Conservation (phyloP, 441 rosid species). For the Euphorbia celastroides region DNA sequence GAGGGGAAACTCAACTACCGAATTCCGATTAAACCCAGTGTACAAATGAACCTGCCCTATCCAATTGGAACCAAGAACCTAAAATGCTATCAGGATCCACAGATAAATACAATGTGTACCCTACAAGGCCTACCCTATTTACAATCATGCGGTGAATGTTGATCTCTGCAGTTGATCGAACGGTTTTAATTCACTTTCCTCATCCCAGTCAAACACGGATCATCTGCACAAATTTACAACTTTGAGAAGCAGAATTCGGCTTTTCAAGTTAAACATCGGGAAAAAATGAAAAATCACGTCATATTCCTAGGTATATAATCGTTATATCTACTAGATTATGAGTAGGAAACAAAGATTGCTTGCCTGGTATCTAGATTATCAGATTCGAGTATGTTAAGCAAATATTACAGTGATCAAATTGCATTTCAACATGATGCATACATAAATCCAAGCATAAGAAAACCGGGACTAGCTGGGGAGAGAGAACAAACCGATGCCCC, state of each 20-base stretch:
- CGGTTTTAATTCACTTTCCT: background rate
- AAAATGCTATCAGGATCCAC: conserved; percentile 13
- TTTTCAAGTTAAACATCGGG: background rate
- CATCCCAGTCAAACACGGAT: conserved; percentile 32
- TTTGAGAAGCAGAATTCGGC: background rate
- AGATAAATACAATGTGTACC: conserved; percentile 11
- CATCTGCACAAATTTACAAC: conserved; percentile 28
- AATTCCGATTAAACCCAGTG: conserved; percentile 4
- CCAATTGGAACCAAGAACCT: conserved; percentile 15
- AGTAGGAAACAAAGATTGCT: background rate
- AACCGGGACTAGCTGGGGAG: no score
- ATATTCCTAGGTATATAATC: background rate
- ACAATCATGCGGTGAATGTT: conserved; percentile 14
- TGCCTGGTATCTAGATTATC: conserved; percentile 1
- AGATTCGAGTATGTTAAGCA: background rate
- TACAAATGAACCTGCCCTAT: background rate
- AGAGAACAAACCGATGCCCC: background rate
- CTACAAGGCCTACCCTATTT: conserved; percentile 19
- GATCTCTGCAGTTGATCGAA: background rate
- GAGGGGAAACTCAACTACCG: background rate
- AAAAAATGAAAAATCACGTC: background rate
- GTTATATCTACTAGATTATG: background rate
- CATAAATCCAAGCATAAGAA: no score
- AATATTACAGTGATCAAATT: background rate
- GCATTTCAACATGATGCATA: no score